Conservation (phyloP, 495 filamentous ascomycete species). For the Aspergillus biplanus region DNA sequence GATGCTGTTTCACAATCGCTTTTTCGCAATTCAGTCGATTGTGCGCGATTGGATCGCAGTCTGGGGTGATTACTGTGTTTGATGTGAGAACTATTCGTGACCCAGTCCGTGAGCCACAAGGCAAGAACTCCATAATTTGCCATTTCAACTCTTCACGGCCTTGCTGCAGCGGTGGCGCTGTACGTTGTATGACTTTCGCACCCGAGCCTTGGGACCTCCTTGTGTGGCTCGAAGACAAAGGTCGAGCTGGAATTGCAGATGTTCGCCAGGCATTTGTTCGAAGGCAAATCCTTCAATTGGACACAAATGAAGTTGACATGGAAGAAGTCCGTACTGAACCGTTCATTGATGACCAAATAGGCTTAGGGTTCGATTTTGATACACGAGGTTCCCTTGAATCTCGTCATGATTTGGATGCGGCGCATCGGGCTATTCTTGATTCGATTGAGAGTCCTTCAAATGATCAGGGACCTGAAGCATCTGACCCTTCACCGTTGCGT, state of each 20-base stretch:
- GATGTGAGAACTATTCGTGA: constrained; percentile 56
- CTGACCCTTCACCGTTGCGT: constrained; percentile 36
- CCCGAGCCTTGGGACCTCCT: constrained; percentile 90
- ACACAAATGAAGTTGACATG: constrained; percentile 55
- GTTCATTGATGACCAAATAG: constrained; percentile 31
- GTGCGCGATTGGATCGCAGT: constrained; percentile 73
- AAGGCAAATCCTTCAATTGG: constrained; percentile 72
- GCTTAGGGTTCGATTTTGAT: constrained; percentile 30
- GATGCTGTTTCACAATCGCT: constrained; percentile 69
- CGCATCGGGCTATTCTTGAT: constrained; percentile 39
- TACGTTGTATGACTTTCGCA: constrained; percentile 88
- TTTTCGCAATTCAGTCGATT: constrained; percentile 70
- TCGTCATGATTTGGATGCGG: constrained; percentile 37
- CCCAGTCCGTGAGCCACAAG: constrained; percentile 39
- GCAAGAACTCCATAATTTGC: constrained; percentile 41
- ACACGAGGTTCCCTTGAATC: constrained; percentile 17
- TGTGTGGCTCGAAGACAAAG: constrained; percentile 90
- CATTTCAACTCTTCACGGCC: constrained; percentile 62
- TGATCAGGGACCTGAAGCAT: constrained; percentile 25
- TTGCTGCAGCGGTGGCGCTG: constrained; percentile 67
- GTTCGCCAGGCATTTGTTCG: constrained; percentile 74
- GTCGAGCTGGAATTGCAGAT: constrained; percentile 82
- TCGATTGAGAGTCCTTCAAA: constrained; percentile 29
- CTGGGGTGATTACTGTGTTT: constrained; percentile 70
- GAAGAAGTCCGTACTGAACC: constrained; percentile 58